Evolutionary conservation across 192 early-diverging fungal species (phyloP), one percentile per base, ranked within the genome.

Genomic region (Chytriomyces confervae): DNA sequence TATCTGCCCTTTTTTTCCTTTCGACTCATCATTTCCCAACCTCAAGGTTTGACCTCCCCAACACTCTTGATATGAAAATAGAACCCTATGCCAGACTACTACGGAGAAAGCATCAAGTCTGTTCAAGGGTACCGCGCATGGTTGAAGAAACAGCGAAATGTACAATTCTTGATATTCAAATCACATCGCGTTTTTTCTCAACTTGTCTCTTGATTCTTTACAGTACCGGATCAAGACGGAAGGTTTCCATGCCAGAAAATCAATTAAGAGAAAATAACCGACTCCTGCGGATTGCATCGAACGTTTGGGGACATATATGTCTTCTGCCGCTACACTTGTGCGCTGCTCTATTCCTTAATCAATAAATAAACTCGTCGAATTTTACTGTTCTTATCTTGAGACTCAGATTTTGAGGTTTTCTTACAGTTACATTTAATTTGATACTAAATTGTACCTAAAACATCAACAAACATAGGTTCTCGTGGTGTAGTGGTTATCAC

Each of bases 51-150:
- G 2, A 36, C 29, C 29, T 36, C 29, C 29, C 29, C 0, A 36
- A 0, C 2, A 0, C 29, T 0, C n/a, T 36, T 36, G 29, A 36
- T 36, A 36, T 36, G 29, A 36, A 36, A 36, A 36, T 64, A 82
- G 24, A 62, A 68, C 24, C 81, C 76, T 66, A 85, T 95, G 72
- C 95, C 95, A 18, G 94, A 96, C 85, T 97, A 92, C 80, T 97
- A 96, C 76, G 95, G 94, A 51, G 95, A 97, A 76, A 95, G 94
- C 79, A 94, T 98, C 84, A 90, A 91, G 65, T 93, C 91, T 53
- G 89, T 98, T 44, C 57, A 72, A 7, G 94, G 89, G 61, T 98
- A 98, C 80, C 88, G 95, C 50, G 80, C 82, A 47, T 98, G 96
- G 96, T 85, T 96, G 50, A 84, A 92, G 77, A 96, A 95, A 80